phyloP scores from a whole-genome alignment of 2,329 filamentous ascomycete genomes.

The Diaporthe longicolla region DNA sequence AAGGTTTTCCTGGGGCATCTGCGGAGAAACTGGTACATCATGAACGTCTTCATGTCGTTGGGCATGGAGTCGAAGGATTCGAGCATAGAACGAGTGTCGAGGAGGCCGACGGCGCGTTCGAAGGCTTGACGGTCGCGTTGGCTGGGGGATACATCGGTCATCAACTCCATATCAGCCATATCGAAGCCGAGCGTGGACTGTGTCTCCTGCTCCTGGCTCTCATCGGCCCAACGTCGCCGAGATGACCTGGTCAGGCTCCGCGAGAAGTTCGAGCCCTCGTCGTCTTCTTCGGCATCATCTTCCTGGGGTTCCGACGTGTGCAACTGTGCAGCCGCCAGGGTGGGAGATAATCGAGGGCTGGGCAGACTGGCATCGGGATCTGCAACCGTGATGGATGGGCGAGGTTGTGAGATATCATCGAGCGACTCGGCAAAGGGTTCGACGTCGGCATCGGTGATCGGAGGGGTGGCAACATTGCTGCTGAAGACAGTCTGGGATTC shows the following conservation, averaged over 20 bases:
- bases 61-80: conserved; percentile 94
- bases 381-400: conserved; percentile 76
- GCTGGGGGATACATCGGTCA: conserved; percentile 48
- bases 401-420: conserved; percentile 64
- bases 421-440: conserved; percentile 68
- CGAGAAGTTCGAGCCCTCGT: conserved; percentile 53
- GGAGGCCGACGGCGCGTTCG: conserved; percentile 62
- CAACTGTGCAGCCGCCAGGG: conserved; percentile 78
- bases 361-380: conserved; percentile 93
- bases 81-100: conserved; percentile 88
- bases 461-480: conserved; percentile 79
- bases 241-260: conserved; percentile 52
- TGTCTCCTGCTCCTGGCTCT: conserved; percentile 53
- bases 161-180: conserved; percentile 46
- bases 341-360: conserved; percentile 94
- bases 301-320: conserved; percentile 60
- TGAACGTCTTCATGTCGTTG: conserved; percentile 90
- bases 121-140: conserved; percentile 48
- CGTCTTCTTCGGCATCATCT: conserved; percentile 59
- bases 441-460: conserved; percentile 79
- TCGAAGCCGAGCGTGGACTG: conserved; percentile 56
- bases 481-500: conserved; percentile 73
- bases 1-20: conserved; percentile 90
- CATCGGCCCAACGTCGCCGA: conserved; percentile 53
- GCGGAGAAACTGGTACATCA: conserved; percentile 96